Conservation (phyloP, 2,329 filamentous ascomycete species). For the Microascus cirrosus region DNA sequence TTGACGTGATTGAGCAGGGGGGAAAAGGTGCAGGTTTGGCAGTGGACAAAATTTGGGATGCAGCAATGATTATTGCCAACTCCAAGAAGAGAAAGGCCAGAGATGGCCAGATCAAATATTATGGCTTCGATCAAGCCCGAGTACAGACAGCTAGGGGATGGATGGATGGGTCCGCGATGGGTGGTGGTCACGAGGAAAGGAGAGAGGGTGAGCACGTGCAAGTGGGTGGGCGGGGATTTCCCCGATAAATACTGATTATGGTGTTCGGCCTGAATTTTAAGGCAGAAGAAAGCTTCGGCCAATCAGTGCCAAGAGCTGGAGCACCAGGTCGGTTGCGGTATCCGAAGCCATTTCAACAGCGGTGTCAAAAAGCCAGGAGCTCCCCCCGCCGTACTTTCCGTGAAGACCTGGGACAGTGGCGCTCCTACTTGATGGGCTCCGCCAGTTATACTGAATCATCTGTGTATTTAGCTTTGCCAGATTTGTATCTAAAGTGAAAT, state of each 20-base stretch:
- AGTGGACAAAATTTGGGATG: not conserved
- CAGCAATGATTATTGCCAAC: not conserved
- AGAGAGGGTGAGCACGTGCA: conserved; percentile 27
- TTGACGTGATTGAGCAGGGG: conserved; percentile 4
- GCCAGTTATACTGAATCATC: too few relatives aligned
- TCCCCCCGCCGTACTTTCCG: too few relatives aligned
- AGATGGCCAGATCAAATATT: not conserved
- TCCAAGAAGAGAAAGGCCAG: not conserved
- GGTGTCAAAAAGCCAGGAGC: not conserved
- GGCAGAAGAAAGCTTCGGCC: not conserved
- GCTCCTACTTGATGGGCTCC: too few relatives aligned
- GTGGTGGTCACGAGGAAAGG: conserved; percentile 26
- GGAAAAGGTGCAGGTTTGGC: conserved; percentile 1
- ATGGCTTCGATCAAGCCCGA: not conserved
- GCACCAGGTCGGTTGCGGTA: not conserved
- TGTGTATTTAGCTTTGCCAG: too few relatives aligned
- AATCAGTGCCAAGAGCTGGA: conserved; percentile 2
- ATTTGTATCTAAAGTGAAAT: too few relatives aligned
- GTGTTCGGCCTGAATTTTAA: not conserved
- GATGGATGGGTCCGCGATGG: conserved; percentile 7
- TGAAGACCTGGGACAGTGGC: too few relatives aligned
- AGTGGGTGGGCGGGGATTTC: conserved; percentile 19
- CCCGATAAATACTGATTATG: conserved; percentile 17
- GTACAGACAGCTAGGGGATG: not conserved
- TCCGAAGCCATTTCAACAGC: not conserved